Base-by-base conservation (phyloP, 208 protist species). In the Acanthamoeba culbertsoni region DNA sequence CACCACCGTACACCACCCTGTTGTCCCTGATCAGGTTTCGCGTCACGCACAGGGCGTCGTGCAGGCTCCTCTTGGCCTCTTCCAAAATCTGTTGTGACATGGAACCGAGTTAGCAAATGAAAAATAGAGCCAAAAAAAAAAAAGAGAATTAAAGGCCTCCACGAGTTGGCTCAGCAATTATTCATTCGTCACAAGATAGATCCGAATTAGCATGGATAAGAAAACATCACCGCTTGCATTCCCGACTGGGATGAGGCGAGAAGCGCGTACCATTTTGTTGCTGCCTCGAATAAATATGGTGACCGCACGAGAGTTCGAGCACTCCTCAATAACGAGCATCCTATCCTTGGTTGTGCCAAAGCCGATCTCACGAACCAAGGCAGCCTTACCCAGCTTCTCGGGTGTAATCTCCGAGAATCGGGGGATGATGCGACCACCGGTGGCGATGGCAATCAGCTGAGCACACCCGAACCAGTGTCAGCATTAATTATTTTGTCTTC, bases 41-140 rank as follows among this genome's bases (percentile, higher is more conserved):
- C 28, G 99, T 99, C 93, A 99, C 99, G 97, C 99, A 99, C 23
- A 99, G 96, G 31, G 99, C 99, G 96, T 99, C 99, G 97, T 99
- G 99, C 31, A 99, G 97, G 35, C 98, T 99, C 93, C 99, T 97
- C 95, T 99, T 99, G 8, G 99, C 99, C 97, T 99, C 99, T 82
- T 99, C 99, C 73, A 99, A 98, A 95, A 99, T 99, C 94, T 96
- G 62, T 63, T n/a, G 20, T 33, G 59, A 35, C n/a, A 31, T 35
- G 59, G 37, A 31, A 48, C 6, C 7, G 23, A 2, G 59, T 16
- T 12, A 63, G 55, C 10, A n/a, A 7, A 26, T n/a, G n/a, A n/a
- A n/a, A n/a, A n/a, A n/a, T n/a, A n/a, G n/a, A n/a, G n/a, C n/a
- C n/a, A n/a, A n/a, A n/a, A n/a, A n/a, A n/a, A n/a, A n/a, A n/a